Evolutionary conservation across 2,329 filamentous ascomycete genomes (phyloP).

Genomic region (Eurotiales sp.): DNA sequence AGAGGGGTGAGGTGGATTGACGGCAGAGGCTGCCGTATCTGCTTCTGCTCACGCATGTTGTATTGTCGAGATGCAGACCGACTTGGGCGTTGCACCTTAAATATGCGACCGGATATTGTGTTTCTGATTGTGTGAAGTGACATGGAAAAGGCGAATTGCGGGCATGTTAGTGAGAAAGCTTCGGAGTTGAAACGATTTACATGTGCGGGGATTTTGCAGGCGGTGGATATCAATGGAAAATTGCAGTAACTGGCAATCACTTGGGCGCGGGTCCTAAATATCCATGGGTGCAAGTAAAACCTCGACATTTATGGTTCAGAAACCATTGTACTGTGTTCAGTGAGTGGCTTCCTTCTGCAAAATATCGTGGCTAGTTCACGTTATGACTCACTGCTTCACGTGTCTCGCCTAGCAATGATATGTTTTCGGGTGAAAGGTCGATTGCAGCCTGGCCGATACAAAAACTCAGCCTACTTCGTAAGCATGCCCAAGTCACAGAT

Average conservation of each 20-base stretch:
- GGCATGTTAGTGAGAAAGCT: conserved; percentile 3
- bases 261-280: conserved; percentile 1
- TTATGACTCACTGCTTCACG: background rate
- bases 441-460: background rate
- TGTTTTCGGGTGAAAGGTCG: no score
- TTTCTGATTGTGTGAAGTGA: conserved; percentile 19
- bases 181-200: conserved; percentile 3
- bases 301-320: conserved; percentile 11
- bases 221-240: background rate
- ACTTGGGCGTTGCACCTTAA: conserved; percentile 32
- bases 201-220: conserved; percentile 7
- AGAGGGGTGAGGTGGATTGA: conserved; percentile 61
- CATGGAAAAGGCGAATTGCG: conserved; percentile 23
- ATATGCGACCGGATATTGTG: conserved; percentile 22
- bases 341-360: no score
- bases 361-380: no score
- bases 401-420: no score
- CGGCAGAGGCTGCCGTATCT: conserved; percentile 19
- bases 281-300: conserved; percentile 2
- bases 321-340: conserved; percentile 1
- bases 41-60: conserved; percentile 9
- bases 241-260: background rate
- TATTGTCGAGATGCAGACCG: conserved; percentile 13
- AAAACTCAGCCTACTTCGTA: no score
- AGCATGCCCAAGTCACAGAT: background rate